Conservation (phyloP, 768 basidiomycete genomes). For the Collybiopsis luxurians region DNA sequence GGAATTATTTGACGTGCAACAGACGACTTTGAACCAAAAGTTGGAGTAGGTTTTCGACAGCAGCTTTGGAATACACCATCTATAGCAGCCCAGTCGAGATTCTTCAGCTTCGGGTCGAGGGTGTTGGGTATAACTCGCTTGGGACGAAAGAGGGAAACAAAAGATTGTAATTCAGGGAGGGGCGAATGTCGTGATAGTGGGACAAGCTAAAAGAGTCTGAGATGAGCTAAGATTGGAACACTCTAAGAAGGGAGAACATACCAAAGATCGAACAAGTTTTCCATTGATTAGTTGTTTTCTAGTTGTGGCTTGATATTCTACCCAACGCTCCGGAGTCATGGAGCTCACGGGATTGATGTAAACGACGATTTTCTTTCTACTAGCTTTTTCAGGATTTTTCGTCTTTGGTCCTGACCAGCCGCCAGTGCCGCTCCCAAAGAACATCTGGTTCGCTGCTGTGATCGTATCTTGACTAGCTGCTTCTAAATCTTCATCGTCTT, state of each 20-base stretch:
- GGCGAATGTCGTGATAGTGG: conserved; percentile 87
- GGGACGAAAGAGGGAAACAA: conserved; percentile 84
- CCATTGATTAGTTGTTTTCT: conserved; percentile 32
- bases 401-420: too few species aligned
- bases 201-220: conserved; percentile 50
- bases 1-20: conserved; percentile 1
- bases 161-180: conserved; percentile 77
- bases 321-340: conserved; percentile 55
- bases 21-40: neutral
- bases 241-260: too few species aligned
- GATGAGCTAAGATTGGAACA: conserved; percentile 1
- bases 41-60: conserved; percentile 1
- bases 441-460: neutral
- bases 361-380: conserved; percentile 58
- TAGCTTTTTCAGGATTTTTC: conserved; percentile 19
- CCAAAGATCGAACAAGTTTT: conserved; percentile 58
- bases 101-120: conserved; percentile 44
- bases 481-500: conserved; percentile 10
- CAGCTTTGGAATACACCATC: conserved; percentile 63
- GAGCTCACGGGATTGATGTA: conserved; percentile 84
- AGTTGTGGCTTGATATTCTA: conserved; percentile 39
- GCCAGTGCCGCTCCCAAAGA: neutral
- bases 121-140: conserved; percentile 79
- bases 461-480: neutral
- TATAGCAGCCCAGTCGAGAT: conserved; percentile 73